Evolutionary conservation across 345 rosid genomes (phyloP).

Genomic region (Citrus inodora): DNA sequence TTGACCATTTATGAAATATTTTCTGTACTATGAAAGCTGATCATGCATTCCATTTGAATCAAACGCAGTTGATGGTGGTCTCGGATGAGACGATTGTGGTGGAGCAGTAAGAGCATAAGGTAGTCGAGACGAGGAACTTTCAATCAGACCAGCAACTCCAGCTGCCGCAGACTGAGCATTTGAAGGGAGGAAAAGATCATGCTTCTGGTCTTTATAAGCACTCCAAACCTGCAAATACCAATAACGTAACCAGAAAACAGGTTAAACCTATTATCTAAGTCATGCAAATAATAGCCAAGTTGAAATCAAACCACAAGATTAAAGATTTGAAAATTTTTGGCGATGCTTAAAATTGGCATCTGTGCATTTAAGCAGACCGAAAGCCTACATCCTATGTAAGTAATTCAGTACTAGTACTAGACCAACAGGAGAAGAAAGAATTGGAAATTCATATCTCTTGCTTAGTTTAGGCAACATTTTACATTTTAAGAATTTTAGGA

Average conservation of each 20-base stretch:
- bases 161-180: conserved; percentile 90
- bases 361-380: background rate
- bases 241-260: background rate
- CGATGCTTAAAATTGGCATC: background rate
- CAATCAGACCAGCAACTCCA: conserved; percentile 96
- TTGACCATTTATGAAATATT: background rate
- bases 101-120: conserved; percentile 88
- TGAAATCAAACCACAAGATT: background rate
- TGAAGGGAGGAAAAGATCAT: conserved; percentile 94
- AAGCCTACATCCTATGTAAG: background rate
- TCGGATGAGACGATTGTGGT: conserved; percentile 35
- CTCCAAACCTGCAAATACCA: conserved; percentile 69
- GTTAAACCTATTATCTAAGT: background rate
- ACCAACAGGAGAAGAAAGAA: background rate
- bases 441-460: background rate
- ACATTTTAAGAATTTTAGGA: background rate
- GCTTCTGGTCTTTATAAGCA: conserved; percentile 97
- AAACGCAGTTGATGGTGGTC: conserved; percentile 27
- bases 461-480: background rate
- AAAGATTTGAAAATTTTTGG: background rate
- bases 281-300: background rate
- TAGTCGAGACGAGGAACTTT: conserved; percentile 70
- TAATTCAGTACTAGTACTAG: background rate
- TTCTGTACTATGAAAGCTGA: conserved; percentile 21
- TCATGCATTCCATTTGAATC: conserved; percentile 40